Conservation (phyloP, 78 protist genomes). For the Acrasis kona region DNA sequence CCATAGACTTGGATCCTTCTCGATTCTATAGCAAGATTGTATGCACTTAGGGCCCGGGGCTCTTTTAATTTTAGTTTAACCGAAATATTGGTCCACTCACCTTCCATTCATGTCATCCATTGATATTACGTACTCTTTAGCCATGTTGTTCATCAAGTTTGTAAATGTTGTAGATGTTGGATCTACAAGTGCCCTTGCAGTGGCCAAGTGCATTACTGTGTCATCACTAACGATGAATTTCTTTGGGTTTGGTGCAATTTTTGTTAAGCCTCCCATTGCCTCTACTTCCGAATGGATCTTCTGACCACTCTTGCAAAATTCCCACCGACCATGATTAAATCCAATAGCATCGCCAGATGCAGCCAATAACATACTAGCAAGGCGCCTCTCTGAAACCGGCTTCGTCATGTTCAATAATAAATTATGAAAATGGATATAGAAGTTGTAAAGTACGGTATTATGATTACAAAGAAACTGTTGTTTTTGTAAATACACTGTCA, state of each 20-base stretch:
- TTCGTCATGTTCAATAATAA: too few relatives aligned
- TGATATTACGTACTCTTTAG: slow-evolving; percentile 30
- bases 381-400: not conserved
- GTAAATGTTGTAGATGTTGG: too few relatives aligned
- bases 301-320: not conserved
- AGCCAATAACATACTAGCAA: slow-evolving; percentile 20
- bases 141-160: slow-evolving; percentile 24
- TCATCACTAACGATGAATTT: slow-evolving; percentile 61
- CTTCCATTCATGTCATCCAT: slow-evolving; percentile 45
- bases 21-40: not conserved
- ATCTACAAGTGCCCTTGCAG: slow-evolving; percentile 14
- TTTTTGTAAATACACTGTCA: too few relatives aligned
- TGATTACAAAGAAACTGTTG: too few relatives aligned
- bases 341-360: slow-evolving; percentile 15
- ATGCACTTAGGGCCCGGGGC: slow-evolving; percentile 34
- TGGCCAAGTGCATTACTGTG: slow-evolving; percentile 61
- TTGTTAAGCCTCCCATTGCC: slow-evolving; percentile 3
- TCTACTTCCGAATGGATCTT: slow-evolving; percentile 6
- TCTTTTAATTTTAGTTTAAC: too few relatives aligned
- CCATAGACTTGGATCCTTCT: slow-evolving; percentile 22
- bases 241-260: slow-evolving; percentile 14
- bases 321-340: slow-evolving; percentile 11
- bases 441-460: too few relatives aligned
- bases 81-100: too few relatives aligned
- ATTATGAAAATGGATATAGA: too few relatives aligned